Evolutionary conservation across 2,329 filamentous ascomycete species (phyloP).

Genomic region (Trichoderma koningiopsis): DNA sequence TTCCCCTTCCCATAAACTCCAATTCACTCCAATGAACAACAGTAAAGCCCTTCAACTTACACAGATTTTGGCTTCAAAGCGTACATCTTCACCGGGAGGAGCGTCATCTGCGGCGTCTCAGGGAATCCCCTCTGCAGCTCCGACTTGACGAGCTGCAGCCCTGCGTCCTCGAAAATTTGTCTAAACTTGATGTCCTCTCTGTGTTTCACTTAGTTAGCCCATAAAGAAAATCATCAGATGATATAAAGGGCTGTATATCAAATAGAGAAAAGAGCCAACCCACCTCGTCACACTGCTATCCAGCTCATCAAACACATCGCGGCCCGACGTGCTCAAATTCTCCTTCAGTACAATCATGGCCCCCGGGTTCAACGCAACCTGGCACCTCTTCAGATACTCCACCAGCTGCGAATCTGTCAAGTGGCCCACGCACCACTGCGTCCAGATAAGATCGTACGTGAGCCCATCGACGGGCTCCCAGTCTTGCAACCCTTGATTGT

Average conservation of each 20-base stretch:
- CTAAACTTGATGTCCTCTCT: slow-evolving; percentile 66
- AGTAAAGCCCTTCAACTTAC: neutral
- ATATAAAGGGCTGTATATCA: neutral
- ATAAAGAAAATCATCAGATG: neutral
- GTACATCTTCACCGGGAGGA: slow-evolving; percentile 78
- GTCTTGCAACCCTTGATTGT: slow-evolving; percentile 72
- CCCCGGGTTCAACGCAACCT: slow-evolving; percentile 39
- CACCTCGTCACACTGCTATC: slow-evolving; percentile 78
- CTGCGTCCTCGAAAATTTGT: slow-evolving; percentile 68
- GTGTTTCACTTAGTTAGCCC: neutral
- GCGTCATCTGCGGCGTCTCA: slow-evolving; percentile 44
- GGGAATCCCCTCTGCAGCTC: slow-evolving; percentile 73
- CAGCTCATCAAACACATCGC: slow-evolving; percentile 72
- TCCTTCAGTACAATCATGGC: slow-evolving; percentile 56
- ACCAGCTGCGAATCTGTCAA: slow-evolving; percentile 74
- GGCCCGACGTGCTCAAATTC: slow-evolving; percentile 62
- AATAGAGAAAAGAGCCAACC: neutral
- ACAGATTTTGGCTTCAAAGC: slow-evolving; percentile 54
- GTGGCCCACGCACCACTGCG: slow-evolving; percentile 87
- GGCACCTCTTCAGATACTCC: slow-evolving; percentile 65
- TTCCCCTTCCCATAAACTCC: neutral
- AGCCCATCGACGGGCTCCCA: slow-evolving; percentile 57
- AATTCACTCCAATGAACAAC: neutral
- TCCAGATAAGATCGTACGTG: slow-evolving; percentile 81
- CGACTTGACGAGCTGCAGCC: slow-evolving; percentile 66